Conservation (phyloP, 1,284 basidiomycete species). For the Malassezia yamatoensis region DNA sequence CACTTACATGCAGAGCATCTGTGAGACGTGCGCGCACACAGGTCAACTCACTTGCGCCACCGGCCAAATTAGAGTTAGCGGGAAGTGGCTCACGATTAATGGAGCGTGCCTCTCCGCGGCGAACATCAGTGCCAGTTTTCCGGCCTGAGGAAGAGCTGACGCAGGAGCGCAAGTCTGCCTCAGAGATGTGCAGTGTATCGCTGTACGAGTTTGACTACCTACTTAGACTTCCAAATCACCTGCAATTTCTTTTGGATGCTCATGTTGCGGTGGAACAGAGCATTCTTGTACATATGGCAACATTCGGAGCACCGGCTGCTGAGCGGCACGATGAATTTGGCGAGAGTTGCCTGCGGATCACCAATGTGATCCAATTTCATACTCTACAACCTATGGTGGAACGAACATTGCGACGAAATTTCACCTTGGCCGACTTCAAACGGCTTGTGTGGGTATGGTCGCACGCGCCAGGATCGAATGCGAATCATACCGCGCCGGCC, state of each 20-base stretch:
- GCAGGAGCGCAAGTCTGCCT: background rate
- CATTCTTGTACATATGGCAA: conserved; percentile 40
- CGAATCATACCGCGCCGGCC: background rate
- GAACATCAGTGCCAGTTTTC: background rate
- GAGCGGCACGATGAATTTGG: background rate
- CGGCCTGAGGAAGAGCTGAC: conserved; percentile 1
- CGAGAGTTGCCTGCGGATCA: conserved; percentile 24
- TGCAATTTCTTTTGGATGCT: conserved; percentile 25
- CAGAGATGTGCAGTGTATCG: background rate
- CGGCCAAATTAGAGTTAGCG: conserved; percentile 1
- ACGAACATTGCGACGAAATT: conserved; percentile 25
- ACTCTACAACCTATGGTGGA: conserved; percentile 37
- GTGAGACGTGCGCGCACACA: background rate
- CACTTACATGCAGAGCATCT: background rate
- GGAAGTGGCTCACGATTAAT: conserved; percentile 1
- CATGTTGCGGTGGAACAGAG: conserved; percentile 39
- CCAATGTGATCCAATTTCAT: conserved; percentile 33
- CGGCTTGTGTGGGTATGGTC: conserved; percentile 34
- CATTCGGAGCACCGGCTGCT: conserved; percentile 25
- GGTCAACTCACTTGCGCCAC: background rate
- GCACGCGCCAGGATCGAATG: conserved; percentile 15
- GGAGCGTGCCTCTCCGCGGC: conserved; percentile 12
- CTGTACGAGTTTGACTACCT: background rate
- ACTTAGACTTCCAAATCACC: conserved; percentile 27
- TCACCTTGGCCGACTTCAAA: conserved; percentile 25